Evolutionary conservation across 148 eudicot genomes (phyloP).

Genomic region (Spergularia marina): DNA sequence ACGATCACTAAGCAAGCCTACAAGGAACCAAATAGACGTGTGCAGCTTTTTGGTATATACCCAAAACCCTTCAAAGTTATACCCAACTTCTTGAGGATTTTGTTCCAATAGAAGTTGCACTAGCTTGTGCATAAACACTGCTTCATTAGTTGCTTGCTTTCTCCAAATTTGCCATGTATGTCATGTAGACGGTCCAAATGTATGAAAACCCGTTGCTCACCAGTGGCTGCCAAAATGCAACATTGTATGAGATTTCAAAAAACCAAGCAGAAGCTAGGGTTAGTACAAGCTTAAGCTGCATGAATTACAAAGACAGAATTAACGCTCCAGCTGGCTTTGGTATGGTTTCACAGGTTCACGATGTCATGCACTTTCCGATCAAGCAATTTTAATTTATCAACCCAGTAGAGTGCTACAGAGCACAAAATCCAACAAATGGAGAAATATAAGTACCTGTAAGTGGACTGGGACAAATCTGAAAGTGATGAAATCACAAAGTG

Average conservation of each 20-base stretch:
- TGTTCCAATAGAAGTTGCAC: constrained; percentile 1
- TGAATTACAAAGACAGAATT: background rate
- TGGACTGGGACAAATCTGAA: constrained; percentile 86
- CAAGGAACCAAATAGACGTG: background rate
- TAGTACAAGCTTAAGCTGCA: background rate
- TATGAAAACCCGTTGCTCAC: constrained; percentile 81
- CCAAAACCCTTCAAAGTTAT: background rate
- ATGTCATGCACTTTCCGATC: background rate
- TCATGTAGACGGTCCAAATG: constrained; percentile 84
- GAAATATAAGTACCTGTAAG: constrained; percentile 52
- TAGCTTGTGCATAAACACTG: constrained; percentile 7
- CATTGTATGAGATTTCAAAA: background rate
- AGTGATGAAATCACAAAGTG: constrained; percentile 81
- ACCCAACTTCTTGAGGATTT: background rate
- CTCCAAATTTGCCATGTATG: constrained; percentile 85
- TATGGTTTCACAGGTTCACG: background rate
- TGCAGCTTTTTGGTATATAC: background rate
- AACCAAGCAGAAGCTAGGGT: background rate
- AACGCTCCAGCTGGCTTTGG: background rate
- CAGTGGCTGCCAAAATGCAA: constrained; percentile 55
- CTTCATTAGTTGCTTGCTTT: constrained; percentile 35
- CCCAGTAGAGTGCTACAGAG: background rate
- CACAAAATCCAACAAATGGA: background rate
- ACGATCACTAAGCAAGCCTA: background rate
- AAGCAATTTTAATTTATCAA: background rate